These are phyloP conservation scores for Aspergillus bridgeri DNA, from an alignment of 495 filamentous ascomycete genomes.

Conservation along the genomic window DNA sequence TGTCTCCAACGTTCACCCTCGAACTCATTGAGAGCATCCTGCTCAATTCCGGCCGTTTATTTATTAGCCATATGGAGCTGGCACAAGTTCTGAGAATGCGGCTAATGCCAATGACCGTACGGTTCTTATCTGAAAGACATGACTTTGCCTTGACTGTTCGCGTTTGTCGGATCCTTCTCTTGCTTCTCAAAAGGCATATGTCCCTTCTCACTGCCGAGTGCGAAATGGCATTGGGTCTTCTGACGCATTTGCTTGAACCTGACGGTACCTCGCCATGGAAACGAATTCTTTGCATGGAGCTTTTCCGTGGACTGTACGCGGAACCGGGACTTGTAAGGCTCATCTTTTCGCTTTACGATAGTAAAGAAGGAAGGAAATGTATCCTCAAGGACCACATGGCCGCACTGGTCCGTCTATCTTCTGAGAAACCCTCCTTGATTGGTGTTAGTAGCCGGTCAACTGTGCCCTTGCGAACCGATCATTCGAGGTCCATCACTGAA, in stretches of 20 bases:
- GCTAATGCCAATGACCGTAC: slow-evolving; percentile 79
- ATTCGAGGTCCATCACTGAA: slow-evolving; percentile 46
- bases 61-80: slow-evolving; percentile 75
- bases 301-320: slow-evolving; percentile 78
- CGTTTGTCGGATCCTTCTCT: slow-evolving; percentile 73
- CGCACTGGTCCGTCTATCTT: slow-evolving; percentile 80
- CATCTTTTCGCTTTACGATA: slow-evolving; percentile 79
- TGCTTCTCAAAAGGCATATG: slow-evolving; percentile 73
- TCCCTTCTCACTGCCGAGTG: slow-evolving; percentile 72
- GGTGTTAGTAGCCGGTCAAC: slow-evolving; percentile 85
- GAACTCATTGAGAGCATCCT: slow-evolving; percentile 90
- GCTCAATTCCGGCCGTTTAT: slow-evolving; percentile 76
- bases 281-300: slow-evolving; percentile 83
- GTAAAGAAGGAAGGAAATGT: slow-evolving; percentile 64
- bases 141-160: slow-evolving; percentile 82
- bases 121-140: slow-evolving; percentile 70
- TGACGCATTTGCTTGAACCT: slow-evolving; percentile 85
- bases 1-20: slow-evolving; percentile 78
- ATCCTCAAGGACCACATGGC: slow-evolving; percentile 79
- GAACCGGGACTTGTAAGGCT: slow-evolving; percentile 73
- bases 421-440: slow-evolving; percentile 83
- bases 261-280: slow-evolving; percentile 79
- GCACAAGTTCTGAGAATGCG: slow-evolving; percentile 71
- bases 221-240: slow-evolving; percentile 76
- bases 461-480: slow-evolving; percentile 53